phyloP scores from a whole-genome alignment of 2,329 filamentous ascomycete genomes.

The Trichoderma semiorbis region DNA sequence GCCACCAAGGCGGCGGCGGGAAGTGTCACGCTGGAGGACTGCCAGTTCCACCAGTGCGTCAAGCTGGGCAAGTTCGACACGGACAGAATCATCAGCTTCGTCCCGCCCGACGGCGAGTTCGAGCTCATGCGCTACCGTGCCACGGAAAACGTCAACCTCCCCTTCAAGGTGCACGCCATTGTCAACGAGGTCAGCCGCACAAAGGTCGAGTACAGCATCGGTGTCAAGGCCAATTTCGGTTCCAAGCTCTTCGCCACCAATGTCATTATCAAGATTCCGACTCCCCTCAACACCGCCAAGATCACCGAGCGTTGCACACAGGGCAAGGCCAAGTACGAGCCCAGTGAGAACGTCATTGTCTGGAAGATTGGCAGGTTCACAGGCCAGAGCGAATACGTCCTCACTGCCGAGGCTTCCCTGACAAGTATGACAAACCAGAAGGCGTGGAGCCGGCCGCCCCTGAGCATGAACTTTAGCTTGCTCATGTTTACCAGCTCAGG shows the following conservation, averaged over 20 bases:
- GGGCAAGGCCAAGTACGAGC: constrained; percentile 98
- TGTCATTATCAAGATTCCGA: constrained; percentile 89
- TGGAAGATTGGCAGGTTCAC: constrained; percentile 99
- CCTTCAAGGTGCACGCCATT: constrained; percentile 98
- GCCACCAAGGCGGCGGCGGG: constrained; percentile 94
- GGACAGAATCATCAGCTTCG: constrained; percentile 94
- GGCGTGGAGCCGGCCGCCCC: constrained; percentile 88
- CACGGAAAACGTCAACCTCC: constrained; percentile 96
- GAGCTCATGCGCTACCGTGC: constrained; percentile 98
- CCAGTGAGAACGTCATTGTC: constrained; percentile 94
- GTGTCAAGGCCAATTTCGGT: constrained; percentile 94
- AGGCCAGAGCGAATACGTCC: constrained; percentile 92
- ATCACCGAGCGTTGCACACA: constrained; percentile 92
- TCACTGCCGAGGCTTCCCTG: constrained; percentile 88
- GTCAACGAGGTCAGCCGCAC: constrained; percentile 96
- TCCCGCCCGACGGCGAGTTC: constrained; percentile 95
- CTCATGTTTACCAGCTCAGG: constrained; percentile 98
- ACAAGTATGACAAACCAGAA: constrained; percentile 98
- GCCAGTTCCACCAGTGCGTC: constrained; percentile 98
- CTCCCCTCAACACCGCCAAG: constrained; percentile 90
- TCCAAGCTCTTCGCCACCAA: constrained; percentile 96
- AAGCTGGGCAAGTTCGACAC: constrained; percentile 96
- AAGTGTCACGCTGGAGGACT: constrained; percentile 93
- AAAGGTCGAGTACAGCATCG: constrained; percentile 98
- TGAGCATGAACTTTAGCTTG: constrained; percentile 88